Base-by-base conservation (phyloP, 2,329 filamentous ascomycete genomes). In the Didymella lethalis region DNA sequence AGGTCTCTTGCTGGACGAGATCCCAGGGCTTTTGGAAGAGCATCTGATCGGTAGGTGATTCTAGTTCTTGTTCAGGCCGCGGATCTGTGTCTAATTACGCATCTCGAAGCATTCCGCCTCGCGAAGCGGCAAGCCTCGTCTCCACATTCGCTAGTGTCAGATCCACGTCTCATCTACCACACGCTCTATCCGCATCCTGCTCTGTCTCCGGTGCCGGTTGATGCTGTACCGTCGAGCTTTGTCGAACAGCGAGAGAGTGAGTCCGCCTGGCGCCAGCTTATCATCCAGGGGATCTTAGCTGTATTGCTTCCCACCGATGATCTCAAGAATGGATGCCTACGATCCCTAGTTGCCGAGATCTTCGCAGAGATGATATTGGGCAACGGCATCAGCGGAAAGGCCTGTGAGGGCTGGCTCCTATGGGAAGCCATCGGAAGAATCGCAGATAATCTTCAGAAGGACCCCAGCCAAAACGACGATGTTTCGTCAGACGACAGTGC, bases 271-370 rank as follows among this genome's bases (percentile, higher is more conserved):
- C 90, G 94, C 67, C 92, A 96, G 73, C 82, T 98, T 56, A 83
- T 98, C n/a, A 89, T 93, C 16, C 88, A 93, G 72, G 91, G 90
- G 29, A 84, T 93, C 36, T 81, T 99, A 62, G 89, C 92, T 25
- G 83, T 97, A 51, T 84, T 99, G 16, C 84, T 99, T 20, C 95
- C 95, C 10, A 95, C 93, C 16, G 94, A 98, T 71, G 94, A 98
- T 75, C 82, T 98, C 38, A 88, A 94, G 71, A 98, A 97, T 75
- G 87, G 87, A 53, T 96, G 92, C 75, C 82, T 98, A 69, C 90
- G 91, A 56, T 85, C 91, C 34, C 82, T 99, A 62, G 90, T 97
- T 62, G 88, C 88, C 54, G 92, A 97, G 78, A 90, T 98, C 64
- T 84, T 98, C 62, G 91, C 93, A 7, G 93, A 97, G 77, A 88